Conservation (phyloP, 768 basidiomycete species). For the Suillus paluster region DNA sequence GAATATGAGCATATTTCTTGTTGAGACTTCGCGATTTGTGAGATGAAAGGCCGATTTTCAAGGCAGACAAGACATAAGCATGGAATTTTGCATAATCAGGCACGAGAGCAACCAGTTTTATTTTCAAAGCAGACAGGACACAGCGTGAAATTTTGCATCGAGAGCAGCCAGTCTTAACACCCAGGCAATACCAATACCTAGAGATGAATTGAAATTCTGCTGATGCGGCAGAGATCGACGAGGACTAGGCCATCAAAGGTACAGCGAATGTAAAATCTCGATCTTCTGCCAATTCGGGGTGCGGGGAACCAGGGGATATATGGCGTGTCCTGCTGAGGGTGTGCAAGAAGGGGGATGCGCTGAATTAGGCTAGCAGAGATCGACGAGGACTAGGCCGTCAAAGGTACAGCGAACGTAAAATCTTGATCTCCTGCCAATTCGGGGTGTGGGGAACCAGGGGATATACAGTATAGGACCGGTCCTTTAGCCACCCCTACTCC, state of each 20-base stretch:
- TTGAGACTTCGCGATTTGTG: not conserved
- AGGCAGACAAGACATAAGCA: too few species aligned
- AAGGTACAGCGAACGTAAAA: not conserved
- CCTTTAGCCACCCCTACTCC: not conserved
- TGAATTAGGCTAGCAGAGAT: too few species aligned
- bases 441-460: too few species aligned
- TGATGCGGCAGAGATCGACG: not conserved
- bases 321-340: too few species aligned
- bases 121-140: too few species aligned
- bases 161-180: not conserved
- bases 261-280: not conserved
- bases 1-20: not conserved
- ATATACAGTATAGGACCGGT: not conserved
- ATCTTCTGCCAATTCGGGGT: not conserved
- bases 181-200: too few species aligned
- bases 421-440: not conserved
- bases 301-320: not conserved
- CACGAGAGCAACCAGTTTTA: too few species aligned
- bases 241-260: not conserved
- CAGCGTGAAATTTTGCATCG: not conserved
- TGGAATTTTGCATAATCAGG: too few species aligned
- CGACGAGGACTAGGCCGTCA: not conserved
- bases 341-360: too few species aligned
- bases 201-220: too few species aligned
- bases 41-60: not conserved